These are phyloP conservation scores for Annona cherimola DNA, from an alignment of 164 flowering plant genomes.

Conservation along the genomic window DNA sequence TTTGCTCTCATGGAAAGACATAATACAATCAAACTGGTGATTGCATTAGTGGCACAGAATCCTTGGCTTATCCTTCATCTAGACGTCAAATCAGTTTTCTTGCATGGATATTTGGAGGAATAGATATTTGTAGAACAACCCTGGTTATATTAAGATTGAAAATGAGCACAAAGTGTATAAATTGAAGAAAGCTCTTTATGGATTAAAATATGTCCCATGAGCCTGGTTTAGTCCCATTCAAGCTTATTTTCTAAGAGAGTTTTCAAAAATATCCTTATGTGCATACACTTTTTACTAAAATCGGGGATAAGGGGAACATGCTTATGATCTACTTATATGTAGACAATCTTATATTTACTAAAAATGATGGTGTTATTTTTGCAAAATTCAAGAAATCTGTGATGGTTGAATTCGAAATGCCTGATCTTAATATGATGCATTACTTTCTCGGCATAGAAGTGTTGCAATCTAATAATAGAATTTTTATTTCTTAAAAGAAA, in stretches of 20 bases:
- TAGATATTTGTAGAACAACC: constrained; percentile 15
- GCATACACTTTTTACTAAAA: too few relatives aligned
- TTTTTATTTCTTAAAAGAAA: too few relatives aligned
- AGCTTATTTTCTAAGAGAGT: constrained; percentile 3
- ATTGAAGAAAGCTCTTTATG: constrained; percentile 14
- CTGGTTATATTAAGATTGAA: constrained; percentile 7
- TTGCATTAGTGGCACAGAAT: constrained; percentile 11
- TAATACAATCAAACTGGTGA: constrained; percentile 13
- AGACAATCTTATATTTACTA: too few relatives aligned
- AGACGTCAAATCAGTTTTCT: constrained; percentile 11
- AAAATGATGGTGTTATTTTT: too few relatives aligned
- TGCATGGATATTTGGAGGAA: constrained; percentile 20
- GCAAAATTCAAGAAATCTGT: too few relatives aligned
- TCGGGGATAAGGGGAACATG: too few relatives aligned
- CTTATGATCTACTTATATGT: too few relatives aligned
- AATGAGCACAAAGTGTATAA: constrained; percentile 10
- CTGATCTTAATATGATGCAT: too few relatives aligned
- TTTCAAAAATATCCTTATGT: not conserved
- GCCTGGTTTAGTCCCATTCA: constrained; percentile 10
- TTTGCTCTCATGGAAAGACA: constrained; percentile 7
- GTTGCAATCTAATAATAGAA: too few relatives aligned
- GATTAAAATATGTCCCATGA: constrained; percentile 9
- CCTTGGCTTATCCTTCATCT: constrained; percentile 7
- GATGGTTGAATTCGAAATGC: too few relatives aligned
- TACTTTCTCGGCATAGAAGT: too few relatives aligned